Evolutionary conservation across 768 basidiomycete species (phyloP).

Genomic region (Polyporus arcularius): DNA sequence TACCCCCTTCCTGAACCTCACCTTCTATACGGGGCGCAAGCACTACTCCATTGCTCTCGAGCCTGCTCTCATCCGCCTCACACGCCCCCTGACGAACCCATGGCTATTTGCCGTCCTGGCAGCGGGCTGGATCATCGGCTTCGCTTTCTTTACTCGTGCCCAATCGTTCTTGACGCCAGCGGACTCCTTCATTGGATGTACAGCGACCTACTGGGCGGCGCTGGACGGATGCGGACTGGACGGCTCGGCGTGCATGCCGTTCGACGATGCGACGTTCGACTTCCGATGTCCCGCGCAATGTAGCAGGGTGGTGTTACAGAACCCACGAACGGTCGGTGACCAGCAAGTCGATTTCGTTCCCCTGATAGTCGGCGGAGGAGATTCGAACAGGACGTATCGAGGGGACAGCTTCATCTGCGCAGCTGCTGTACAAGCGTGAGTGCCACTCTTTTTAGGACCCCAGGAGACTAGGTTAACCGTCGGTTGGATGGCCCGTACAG

Average conservation of each 20-base stretch:
- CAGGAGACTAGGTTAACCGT: constrained; percentile 4
- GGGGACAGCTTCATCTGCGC: constrained; percentile 86
- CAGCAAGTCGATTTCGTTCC: constrained; percentile 67
- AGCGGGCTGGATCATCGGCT: constrained; percentile 65
- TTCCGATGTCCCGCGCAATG: constrained; percentile 85
- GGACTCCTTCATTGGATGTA: constrained; percentile 65
- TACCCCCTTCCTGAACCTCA: constrained; percentile 54
- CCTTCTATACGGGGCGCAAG: constrained; percentile 34
- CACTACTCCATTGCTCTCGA: constrained; percentile 44
- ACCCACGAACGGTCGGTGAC: constrained; percentile 72
- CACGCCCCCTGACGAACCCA: constrained; percentile 50
- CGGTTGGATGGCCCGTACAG: constrained; percentile 37
- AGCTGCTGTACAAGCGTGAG: constrained; percentile 79
- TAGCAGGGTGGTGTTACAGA: constrained; percentile 61
- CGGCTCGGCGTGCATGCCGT: constrained; percentile 65
- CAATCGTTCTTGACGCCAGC: constrained; percentile 73
- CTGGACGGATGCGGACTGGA: constrained; percentile 76
- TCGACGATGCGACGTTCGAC: constrained; percentile 59
- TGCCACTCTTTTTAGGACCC: background rate
- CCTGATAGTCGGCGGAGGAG: constrained; percentile 85
- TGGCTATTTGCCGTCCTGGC: constrained; percentile 58
- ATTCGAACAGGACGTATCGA: constrained; percentile 68
- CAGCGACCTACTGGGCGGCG: constrained; percentile 67
- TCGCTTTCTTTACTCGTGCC: constrained; percentile 71
- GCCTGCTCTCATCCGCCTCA: constrained; percentile 49